Evolutionary conservation across 108 stramenopile species (phyloP).

Genomic region (Schizochytrium sp.): DNA sequence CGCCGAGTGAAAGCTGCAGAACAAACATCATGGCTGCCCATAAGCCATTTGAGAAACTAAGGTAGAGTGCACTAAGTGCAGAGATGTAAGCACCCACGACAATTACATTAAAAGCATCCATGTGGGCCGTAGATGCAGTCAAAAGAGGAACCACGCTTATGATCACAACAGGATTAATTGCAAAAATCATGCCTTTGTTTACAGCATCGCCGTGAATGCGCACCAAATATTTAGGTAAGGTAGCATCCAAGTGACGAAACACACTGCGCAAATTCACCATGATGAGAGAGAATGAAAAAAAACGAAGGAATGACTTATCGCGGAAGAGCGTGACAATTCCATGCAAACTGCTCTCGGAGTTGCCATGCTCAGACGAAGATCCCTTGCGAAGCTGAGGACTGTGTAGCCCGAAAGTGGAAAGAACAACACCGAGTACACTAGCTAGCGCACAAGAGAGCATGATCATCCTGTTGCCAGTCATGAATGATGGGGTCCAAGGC

Average conservation of each 20-base stretch:
- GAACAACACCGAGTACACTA: conserved; percentile 77
- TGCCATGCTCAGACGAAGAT: neutral
- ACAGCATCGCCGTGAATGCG: conserved; percentile 82
- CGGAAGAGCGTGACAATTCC: neutral
- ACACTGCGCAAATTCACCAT: conserved; percentile 85
- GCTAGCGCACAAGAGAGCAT: conserved; percentile 78
- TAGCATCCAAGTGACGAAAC: conserved; percentile 87
- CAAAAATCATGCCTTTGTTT: conserved; percentile 82
- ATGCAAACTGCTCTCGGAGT: no score
- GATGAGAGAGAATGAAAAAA: conserved; percentile 81
- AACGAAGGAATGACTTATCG: conserved; percentile 80
- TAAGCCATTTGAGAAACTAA: conserved; percentile 78
- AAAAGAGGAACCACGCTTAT: conserved; percentile 83
- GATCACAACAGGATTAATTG: conserved; percentile 84
- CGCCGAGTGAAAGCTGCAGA: conserved; percentile 81
- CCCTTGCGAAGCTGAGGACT: neutral
- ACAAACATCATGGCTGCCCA: conserved; percentile 81
- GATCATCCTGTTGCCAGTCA: conserved; percentile 74
- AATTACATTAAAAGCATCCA: conserved; percentile 83
- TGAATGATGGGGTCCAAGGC: no score
- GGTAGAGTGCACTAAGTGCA: conserved; percentile 81
- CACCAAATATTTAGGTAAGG: conserved; percentile 85
- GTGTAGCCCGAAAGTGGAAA: conserved; percentile 71
- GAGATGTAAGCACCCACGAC: conserved; percentile 81
- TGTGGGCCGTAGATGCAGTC: conserved; percentile 78